Percentiles rank a stretch among this genome's conserved stretches.
phyloP scores from a whole-genome alignment of 345 rosid species.

The Bruguiera sexangula region DNA sequence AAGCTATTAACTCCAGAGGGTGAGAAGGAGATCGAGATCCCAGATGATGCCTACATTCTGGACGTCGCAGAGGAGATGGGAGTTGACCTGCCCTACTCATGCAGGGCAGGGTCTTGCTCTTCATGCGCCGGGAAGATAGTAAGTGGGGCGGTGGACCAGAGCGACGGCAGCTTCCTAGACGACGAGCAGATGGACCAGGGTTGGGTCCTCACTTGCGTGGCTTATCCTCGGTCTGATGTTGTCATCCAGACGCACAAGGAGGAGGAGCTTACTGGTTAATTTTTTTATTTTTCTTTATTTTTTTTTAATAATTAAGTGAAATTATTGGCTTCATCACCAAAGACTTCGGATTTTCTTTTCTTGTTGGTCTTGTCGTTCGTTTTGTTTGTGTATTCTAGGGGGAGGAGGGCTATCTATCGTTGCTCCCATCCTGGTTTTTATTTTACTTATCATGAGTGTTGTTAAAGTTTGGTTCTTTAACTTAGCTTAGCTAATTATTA shows the following conservation, averaged over 20 bases:
- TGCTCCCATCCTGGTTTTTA: no score
- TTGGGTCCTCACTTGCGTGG: slow-evolving; percentile 79
- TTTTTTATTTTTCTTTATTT: not conserved
- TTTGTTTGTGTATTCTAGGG: no score
- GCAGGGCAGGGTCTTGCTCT: slow-evolving; percentile 95
- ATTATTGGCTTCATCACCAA: no score
- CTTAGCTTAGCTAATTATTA: no score
- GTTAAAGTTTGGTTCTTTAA: no score
- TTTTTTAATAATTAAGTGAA: no score
- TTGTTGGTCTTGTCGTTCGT: not conserved
- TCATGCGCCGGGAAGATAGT: slow-evolving; percentile 68
- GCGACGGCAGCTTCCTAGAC: slow-evolving; percentile 82
- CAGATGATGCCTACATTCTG: slow-evolving; percentile 58
- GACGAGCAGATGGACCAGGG: slow-evolving; percentile 64
- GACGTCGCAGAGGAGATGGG: slow-evolving; percentile 74
- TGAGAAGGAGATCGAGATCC: slow-evolving; percentile 43
- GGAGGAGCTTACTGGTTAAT: slow-evolving; percentile 52
- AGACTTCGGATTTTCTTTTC: not conserved
- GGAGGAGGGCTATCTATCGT: no score
- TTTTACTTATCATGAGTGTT: no score
- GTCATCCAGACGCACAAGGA: slow-evolving; percentile 89
- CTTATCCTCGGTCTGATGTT: slow-evolving; percentile 53
- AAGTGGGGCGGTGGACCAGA: slow-evolving; percentile 60
- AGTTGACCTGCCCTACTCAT: slow-evolving; percentile 83
- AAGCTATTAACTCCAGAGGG: slow-evolving; percentile 74